phyloP scores from a whole-genome alignment of 768 basidiomycete genomes.

The Amanita exitialis region DNA sequence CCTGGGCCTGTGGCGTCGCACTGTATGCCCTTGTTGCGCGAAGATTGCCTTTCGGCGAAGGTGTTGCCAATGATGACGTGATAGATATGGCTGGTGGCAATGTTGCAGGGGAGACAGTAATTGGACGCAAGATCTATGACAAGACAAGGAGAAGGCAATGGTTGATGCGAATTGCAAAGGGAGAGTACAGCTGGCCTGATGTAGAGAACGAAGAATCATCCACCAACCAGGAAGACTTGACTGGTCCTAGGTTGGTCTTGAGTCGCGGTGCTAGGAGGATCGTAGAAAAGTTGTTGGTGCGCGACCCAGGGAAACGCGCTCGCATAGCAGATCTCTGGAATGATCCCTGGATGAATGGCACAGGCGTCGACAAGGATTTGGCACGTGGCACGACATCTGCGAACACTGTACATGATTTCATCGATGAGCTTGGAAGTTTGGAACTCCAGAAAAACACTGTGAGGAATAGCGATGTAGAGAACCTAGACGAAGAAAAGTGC shows the following conservation, averaged over 20 bases:
- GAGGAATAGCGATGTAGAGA: not conserved
- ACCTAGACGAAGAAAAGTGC: not conserved
- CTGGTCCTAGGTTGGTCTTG: constrained; percentile 25
- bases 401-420: constrained; percentile 9
- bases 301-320: constrained; percentile 59
- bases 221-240: constrained; percentile 20
- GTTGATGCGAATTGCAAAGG: constrained; percentile 73
- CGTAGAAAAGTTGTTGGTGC: constrained; percentile 53
- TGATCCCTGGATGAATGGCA: constrained; percentile 36
- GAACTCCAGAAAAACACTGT: constrained; percentile 2
- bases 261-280: constrained; percentile 40
- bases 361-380: constrained; percentile 10
- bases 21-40: constrained; percentile 68
- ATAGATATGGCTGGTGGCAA: constrained; percentile 31
- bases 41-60: constrained; percentile 64
- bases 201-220: not conserved
- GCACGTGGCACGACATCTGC: not conserved
- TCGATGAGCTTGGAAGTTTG: constrained; percentile 5
- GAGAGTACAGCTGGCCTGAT: constrained; percentile 67
- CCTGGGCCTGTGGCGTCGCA: constrained; percentile 88
- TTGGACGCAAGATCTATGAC: constrained; percentile 11
- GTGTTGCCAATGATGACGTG: constrained; percentile 19
- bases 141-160: constrained; percentile 37
- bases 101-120: constrained; percentile 14
- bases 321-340: constrained; percentile 56